These are phyloP conservation scores for Saccharomycopsis selenospora DNA, from an alignment of 805 yeast genomes.

Conservation along the genomic window DNA sequence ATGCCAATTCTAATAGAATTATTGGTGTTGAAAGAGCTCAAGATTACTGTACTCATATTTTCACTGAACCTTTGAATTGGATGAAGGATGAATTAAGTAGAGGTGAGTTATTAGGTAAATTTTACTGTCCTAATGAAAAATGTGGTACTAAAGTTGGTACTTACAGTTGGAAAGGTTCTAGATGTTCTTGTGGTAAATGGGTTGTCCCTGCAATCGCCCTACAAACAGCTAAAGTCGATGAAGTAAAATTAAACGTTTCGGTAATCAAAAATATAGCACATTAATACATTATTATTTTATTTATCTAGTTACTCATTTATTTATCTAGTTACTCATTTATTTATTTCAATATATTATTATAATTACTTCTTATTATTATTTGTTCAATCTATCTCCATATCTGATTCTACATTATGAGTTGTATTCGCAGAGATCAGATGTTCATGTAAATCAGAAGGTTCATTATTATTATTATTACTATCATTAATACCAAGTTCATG, in stretches of 20 bases:
- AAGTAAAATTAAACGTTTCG: conserved; percentile 26
- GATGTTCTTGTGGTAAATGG: conserved; percentile 96
- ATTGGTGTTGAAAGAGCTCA: conserved; percentile 52
- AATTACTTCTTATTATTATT: background rate
- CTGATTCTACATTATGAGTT: conserved; percentile 15
- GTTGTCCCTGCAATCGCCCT: conserved; percentile 85
- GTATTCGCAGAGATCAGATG: conserved; percentile 16
- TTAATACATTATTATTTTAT: background rate
- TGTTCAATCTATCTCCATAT: conserved; percentile 16
- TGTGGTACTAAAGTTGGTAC: conserved; percentile 85
- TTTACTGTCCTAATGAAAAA: conserved; percentile 59
- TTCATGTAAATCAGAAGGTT: conserved; percentile 5
- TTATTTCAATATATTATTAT: background rate
- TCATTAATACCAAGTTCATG: background rate
- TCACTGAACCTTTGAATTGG: conserved; percentile 87
- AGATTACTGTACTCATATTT: conserved; percentile 69
- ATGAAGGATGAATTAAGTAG: conserved; percentile 70
- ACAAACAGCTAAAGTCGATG: conserved; percentile 75
- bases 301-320: background rate
- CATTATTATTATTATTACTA: conserved; percentile 5
- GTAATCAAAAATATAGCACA: conserved; percentile 7
- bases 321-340: background rate
- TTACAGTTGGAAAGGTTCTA: conserved; percentile 88
- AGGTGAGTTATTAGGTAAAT: conserved; percentile 80
- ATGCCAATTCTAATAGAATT: conserved; percentile 53